phyloP scores from a whole-genome alignment of 2,329 filamentous ascomycete species.

The Lachnellula subtilissima region DNA sequence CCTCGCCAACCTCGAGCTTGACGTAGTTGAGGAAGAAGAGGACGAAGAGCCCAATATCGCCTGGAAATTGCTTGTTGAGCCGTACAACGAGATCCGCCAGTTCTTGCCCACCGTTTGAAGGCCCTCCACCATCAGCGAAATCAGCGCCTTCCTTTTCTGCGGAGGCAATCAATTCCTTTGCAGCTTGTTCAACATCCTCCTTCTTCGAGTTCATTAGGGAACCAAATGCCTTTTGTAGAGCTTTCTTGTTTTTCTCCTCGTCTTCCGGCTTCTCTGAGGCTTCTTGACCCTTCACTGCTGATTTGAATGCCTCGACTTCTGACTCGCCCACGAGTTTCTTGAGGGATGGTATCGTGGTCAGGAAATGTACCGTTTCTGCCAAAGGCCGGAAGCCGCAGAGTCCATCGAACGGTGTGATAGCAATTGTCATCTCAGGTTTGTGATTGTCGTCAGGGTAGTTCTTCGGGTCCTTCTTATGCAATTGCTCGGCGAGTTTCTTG shows the following conservation, averaged over 20 bases:
- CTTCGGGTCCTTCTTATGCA: slow-evolving; percentile 80
- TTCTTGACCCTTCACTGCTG: slow-evolving; percentile 50
- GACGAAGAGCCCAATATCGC: slow-evolving; percentile 89
- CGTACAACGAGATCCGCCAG: slow-evolving; percentile 73
- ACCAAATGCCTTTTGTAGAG: slow-evolving; percentile 69
- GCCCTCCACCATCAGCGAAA: slow-evolving; percentile 71
- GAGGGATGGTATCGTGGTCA: slow-evolving; percentile 54
- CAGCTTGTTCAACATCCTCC: slow-evolving; percentile 58
- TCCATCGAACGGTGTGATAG: slow-evolving; percentile 92
- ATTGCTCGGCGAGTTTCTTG: slow-evolving; percentile 84
- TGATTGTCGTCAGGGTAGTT: slow-evolving; percentile 99
- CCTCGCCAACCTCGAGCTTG: slow-evolving; percentile 80
- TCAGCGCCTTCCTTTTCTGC: slow-evolving; percentile 62
- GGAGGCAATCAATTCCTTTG: slow-evolving; percentile 64
- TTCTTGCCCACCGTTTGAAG: slow-evolving; percentile 62
- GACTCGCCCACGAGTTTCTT: slow-evolving; percentile 63
- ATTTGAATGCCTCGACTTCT: slow-evolving; percentile 52
- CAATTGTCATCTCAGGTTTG: slow-evolving; percentile 99
- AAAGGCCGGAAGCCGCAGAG: slow-evolving; percentile 92
- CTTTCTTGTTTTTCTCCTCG: slow-evolving; percentile 66
- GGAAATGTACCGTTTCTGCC: slow-evolving; percentile 79
- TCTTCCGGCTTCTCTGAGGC: slow-evolving; percentile 34
- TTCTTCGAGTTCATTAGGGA: slow-evolving; percentile 74
- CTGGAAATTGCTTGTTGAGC: slow-evolving; percentile 77
- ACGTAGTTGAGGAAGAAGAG: slow-evolving; percentile 98